Conservation (phyloP, 2,329 filamentous ascomycete genomes). For the Colletotrichum kahawae region DNA sequence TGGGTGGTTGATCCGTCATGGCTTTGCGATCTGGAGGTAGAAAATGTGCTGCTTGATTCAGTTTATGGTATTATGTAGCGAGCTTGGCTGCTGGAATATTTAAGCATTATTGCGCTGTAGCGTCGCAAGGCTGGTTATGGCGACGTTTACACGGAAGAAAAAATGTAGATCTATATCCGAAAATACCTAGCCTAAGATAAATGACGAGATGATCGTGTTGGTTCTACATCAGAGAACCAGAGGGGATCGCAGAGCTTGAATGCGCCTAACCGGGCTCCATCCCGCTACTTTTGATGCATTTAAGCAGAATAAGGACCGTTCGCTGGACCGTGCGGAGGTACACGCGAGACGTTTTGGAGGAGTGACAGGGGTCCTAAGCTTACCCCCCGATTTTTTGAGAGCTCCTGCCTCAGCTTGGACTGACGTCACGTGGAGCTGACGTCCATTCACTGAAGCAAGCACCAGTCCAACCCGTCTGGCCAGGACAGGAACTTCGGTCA, state of each 20-base stretch:
- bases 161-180: neutral
- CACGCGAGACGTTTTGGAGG: neutral
- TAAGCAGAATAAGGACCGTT: neutral
- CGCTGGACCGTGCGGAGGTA: neutral
- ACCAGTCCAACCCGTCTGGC: neutral
- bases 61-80: neutral
- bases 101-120: neutral
- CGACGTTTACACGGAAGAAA: neutral
- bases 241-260: neutral
- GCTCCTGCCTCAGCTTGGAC: neutral
- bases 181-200: neutral
- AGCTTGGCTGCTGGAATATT: neutral
- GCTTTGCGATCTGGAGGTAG: neutral
- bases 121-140: neutral
- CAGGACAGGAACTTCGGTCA: neutral
- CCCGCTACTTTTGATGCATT: neutral
- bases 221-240: neutral
- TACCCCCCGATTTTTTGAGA: neutral
- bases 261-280: neutral
- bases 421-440: constrained; percentile 20
- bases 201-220: neutral
- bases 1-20: neutral
- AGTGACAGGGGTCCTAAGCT: neutral
- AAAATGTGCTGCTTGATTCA: neutral
- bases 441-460: neutral